phyloP scores from a whole-genome alignment of 345 rosid genomes.

The Dipteronia dyeriana region DNA sequence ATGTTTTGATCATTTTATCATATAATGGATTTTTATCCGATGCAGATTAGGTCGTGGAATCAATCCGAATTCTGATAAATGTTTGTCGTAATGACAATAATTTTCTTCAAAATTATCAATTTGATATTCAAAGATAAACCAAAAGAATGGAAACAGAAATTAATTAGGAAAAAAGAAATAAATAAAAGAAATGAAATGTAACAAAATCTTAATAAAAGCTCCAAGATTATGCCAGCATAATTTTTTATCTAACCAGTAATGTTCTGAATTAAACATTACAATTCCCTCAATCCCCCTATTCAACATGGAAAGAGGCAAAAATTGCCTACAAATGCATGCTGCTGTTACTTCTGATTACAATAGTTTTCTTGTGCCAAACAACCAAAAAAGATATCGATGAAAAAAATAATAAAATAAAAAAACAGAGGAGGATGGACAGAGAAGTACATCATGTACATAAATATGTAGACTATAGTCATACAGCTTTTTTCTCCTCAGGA shows the following conservation, averaged over 20 bases:
- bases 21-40: too few relatives aligned
- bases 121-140: neutral
- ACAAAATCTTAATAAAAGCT: neutral
- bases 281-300: neutral
- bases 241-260: neutral
- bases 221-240: neutral
- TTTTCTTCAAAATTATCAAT: neutral
- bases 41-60: too few relatives aligned
- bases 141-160: neutral
- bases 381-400: neutral
- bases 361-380: neutral
- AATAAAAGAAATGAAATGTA: neutral
- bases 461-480: too few relatives aligned
- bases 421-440: neutral
- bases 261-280: neutral
- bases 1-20: too few relatives aligned
- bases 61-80: too few relatives aligned
- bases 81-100: too few relatives aligned
- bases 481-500: too few relatives aligned
- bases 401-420: neutral
- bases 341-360: neutral
- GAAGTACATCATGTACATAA: neutral
- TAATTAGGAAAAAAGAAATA: too few relatives aligned
- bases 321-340: neutral
- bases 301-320: neutral